A percentile compares a stretch with the other conserved stretches of the same genome.
Conservation (phyloP, 2,329 filamentous ascomycete species). For the Neofusicoccum sp. region DNA sequence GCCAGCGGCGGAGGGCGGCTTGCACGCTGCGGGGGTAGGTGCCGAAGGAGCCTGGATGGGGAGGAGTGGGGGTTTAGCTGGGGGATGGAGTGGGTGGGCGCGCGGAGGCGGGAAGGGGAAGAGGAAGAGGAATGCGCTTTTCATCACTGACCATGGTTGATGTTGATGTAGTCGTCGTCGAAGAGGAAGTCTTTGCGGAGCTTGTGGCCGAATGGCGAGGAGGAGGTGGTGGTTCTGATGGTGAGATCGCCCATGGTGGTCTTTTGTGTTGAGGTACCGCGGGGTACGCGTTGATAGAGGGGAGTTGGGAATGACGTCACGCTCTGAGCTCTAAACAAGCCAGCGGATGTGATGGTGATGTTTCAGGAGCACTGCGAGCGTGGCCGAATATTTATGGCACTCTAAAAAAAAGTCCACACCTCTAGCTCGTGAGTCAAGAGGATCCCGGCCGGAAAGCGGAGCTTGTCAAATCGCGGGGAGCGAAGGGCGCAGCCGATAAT, state of each 20-base stretch:
- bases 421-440: too few relatives aligned
- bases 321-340: background rate
- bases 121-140: too few relatives aligned
- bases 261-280: background rate
- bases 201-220: conserved; percentile 48
- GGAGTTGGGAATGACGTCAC: background rate
- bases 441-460: background rate
- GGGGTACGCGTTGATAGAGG: background rate
- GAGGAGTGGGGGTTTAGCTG: background rate
- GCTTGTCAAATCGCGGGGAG: background rate
- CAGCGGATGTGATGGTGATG: background rate
- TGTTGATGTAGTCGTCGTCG: conserved; percentile 63
- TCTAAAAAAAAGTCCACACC: too few relatives aligned
- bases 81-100: background rate
- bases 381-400: too few relatives aligned
- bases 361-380: too few relatives aligned
- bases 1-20: conserved; percentile 60
- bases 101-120: background rate
- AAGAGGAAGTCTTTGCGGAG: conserved; percentile 68
- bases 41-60: conserved; percentile 69
- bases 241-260: background rate
- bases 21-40: conserved; percentile 66
- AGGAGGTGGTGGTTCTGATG: conserved; percentile 22
- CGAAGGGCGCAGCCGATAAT: background rate
- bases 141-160: conserved; percentile 68